A percentile compares a stretch with the other conserved stretches of the same genome.
Evolutionary conservation across 768 basidiomycete genomes (phyloP).

Genomic region (Pilatotrama ljubarskyi): DNA sequence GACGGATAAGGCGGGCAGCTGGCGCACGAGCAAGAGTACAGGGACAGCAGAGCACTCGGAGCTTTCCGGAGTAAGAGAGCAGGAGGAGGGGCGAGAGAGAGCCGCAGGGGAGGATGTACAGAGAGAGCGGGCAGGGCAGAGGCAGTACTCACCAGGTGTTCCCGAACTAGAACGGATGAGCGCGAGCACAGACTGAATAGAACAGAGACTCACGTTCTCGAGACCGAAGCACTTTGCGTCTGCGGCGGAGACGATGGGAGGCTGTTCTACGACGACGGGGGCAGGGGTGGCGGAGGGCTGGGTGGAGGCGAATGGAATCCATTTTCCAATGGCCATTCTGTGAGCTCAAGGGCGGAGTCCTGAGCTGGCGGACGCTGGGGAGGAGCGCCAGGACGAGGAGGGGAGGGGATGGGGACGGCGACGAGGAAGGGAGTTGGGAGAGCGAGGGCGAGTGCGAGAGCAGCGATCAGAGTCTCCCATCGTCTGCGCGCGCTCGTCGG

Average conservation of each 20-base stretch:
- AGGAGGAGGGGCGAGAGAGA: neutral
- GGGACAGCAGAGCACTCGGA: too few species aligned
- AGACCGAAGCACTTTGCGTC: conserved; percentile 92
- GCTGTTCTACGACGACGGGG: conserved; percentile 22
- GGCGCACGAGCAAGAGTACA: too few species aligned
- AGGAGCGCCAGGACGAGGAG: conserved; percentile 2
- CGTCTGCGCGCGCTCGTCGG: too few species aligned
- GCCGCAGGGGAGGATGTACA: neutral
- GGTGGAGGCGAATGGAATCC: conserved; percentile 30
- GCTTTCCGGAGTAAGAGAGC: too few species aligned
- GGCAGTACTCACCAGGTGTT: conserved; percentile 78
- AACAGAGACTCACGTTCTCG: conserved; percentile 76
- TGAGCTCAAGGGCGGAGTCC: conserved; percentile 4
- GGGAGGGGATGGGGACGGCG: too few species aligned
- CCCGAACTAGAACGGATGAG: conserved; percentile 64
- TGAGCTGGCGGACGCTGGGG: neutral
- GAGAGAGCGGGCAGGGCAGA: neutral
- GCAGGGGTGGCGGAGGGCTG: conserved; percentile 19
- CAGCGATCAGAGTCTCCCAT: too few species aligned
- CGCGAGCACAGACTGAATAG: conserved; percentile 14
- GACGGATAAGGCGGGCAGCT: neutral
- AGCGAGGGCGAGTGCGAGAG: too few species aligned
- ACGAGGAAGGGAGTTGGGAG: too few species aligned
- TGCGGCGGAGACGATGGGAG: conserved; percentile 45
- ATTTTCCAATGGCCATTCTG: conserved; percentile 31